Evolutionary conservation across 2,329 filamentous ascomycete species (phyloP).

Genomic region (Thielaviopsis musarum): DNA sequence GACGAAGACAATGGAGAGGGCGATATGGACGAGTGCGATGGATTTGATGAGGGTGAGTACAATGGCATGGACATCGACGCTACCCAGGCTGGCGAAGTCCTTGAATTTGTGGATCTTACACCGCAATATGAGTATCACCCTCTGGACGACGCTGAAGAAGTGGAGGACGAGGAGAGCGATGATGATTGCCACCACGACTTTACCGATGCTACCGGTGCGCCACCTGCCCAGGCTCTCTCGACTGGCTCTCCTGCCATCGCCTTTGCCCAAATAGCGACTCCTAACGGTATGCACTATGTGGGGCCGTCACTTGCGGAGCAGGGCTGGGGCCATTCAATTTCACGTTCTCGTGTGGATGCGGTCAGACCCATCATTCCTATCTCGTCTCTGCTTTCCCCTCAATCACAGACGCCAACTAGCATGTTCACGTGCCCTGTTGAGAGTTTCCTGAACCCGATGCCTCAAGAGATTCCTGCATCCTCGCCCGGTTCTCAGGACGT

Average conservation of each 20-base stretch:
- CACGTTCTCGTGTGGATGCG: not conserved
- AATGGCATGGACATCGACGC: not conserved
- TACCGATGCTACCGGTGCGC: not conserved
- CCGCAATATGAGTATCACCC: not conserved
- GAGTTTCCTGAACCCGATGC: not conserved
- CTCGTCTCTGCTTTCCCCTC: not conserved
- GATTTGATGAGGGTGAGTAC: not conserved
- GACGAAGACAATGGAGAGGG: not conserved
- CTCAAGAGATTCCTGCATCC: not conserved
- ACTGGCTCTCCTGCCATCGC: not conserved
- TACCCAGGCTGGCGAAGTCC: not conserved
- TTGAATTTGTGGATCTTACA: not conserved
- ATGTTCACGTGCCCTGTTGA: not conserved
- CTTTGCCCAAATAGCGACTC: not conserved
- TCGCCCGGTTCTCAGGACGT: not conserved
- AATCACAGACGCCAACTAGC: not conserved
- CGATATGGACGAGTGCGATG: not conserved
- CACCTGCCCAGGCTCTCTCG: not conserved
- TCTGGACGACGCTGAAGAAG: not conserved
- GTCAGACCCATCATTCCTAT: not conserved
- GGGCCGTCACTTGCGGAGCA: not conserved
- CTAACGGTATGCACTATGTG: not conserved
- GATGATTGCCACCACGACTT: not conserved
- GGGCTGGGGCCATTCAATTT: not conserved
- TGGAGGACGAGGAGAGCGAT: not conserved